Base-by-base conservation (phyloP, 78 protist species). In the Protostelium mycophagum region DNA sequence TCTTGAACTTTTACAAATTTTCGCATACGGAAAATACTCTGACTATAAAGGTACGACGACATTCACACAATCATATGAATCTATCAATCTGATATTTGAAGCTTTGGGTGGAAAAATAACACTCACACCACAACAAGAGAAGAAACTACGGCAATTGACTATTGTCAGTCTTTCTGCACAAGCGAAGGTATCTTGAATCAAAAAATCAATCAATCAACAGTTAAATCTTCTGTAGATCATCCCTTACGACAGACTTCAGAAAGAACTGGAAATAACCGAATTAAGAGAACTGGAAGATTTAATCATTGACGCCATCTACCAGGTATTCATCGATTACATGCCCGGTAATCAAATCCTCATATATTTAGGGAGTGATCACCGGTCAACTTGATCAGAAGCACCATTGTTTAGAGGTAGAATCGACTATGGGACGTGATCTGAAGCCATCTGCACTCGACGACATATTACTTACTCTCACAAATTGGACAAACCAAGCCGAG, bases 241-340 rank as follows among this genome's bases (percentile, higher is more conserved):
- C 63, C 90, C 90, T 38, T 92, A 92, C 51, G 35, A 91, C 31
- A 31, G 87, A 9, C 85, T 92, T 37, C 91, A 84, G 84, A 38
- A 87, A 37, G 89, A 89, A 37, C 51, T 92, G 36, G 94, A 86
- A 28, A 92, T 92, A n/a, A 9, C 37, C 1, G 90, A 89, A 84
- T 84, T 92, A 37, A 87, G 94, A 92, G 94, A 92, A 73, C 88
- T 92, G 83, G 94, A 92, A 86, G 94, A 92, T 85, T 85, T 92
- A 35, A 86, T 92, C 38, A 92, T 92, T 28, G 94, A 92, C 83
- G 89, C 91, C 25, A 92, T 92, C 51, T 92, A 92, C 85, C 94
- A 88, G 87, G 87, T 89, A 89, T 88, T 63, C 38, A 84, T 0
- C 0, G 0, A 38, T 28, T 29, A 31, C 23, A 38, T 29, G 38